phyloP scores from a whole-genome alignment of 2,329 filamentous ascomycete genomes.

The Paecilomyces fulvus region DNA sequence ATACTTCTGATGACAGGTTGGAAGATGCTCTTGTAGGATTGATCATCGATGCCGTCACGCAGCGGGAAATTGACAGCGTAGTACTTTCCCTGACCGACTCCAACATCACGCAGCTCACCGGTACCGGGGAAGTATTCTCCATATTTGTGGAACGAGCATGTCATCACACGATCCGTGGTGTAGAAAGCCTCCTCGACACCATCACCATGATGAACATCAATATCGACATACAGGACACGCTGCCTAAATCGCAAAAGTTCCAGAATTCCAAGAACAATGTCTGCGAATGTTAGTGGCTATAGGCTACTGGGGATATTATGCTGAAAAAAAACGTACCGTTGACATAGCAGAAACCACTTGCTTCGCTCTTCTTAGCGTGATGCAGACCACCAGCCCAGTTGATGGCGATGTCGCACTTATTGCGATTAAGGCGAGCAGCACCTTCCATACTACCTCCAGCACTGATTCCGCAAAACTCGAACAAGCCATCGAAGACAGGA shows the following conservation, averaged over 20 bases:
- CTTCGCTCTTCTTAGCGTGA: conserved; percentile 91
- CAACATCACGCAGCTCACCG: conserved; percentile 60
- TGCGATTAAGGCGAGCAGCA: conserved; percentile 57
- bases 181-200: conserved; percentile 66
- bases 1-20: conserved; percentile 59
- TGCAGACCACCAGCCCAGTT: conserved; percentile 97
- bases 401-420: conserved; percentile 58
- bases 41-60: conserved; percentile 60
- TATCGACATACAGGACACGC: conserved; percentile 58
- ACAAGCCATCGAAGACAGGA: conserved; percentile 61
- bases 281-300: conserved; percentile 27
- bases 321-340: conserved; percentile 49
- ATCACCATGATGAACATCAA: conserved; percentile 60
- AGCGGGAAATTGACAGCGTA: conserved; percentile 63
- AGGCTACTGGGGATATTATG: background rate
- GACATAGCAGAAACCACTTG: conserved; percentile 96
- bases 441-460: conserved; percentile 64
- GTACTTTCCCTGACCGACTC: conserved; percentile 58
- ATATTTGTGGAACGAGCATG: conserved; percentile 64
- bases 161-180: conserved; percentile 64
- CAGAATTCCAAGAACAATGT: conserved; percentile 59
- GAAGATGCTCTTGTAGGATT: conserved; percentile 60
- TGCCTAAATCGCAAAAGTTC: conserved; percentile 57
- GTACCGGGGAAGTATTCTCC: conserved; percentile 65
- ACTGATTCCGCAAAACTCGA: conserved; percentile 63